These are phyloP conservation scores for Tubosaeta sp. DNA, from an alignment of 768 basidiomycete genomes.

Conservation along the genomic window DNA sequence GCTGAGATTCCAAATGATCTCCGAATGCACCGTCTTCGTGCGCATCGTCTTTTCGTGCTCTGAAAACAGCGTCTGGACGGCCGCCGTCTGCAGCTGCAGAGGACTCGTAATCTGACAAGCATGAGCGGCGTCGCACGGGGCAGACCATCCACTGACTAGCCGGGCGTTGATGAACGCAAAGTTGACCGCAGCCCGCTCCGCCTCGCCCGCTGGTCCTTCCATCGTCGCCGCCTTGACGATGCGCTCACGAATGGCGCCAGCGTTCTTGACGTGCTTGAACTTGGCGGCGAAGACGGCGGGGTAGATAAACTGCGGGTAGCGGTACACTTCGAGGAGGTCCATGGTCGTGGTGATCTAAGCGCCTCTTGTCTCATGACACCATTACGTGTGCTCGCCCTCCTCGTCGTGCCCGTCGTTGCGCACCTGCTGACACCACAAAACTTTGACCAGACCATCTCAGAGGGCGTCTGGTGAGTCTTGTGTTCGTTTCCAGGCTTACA, in stretches of 20 bases:
- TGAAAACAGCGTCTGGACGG: constrained; percentile 77
- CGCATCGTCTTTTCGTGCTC: constrained; percentile 54
- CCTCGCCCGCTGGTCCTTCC: constrained; percentile 55
- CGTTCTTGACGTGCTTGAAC: constrained; percentile 64
- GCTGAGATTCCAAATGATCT: constrained; percentile 83
- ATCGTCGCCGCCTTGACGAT: constrained; percentile 68
- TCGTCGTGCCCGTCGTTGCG: constrained; percentile 26
- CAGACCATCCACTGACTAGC: constrained; percentile 50
- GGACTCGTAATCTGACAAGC: constrained; percentile 70
- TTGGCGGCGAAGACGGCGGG: constrained; percentile 53
- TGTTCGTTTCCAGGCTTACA: no score
- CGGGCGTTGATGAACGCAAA: constrained; percentile 88
- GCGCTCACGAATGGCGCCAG: constrained; percentile 52
- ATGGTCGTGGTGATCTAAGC: constrained; percentile 4
- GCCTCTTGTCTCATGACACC: neutral
- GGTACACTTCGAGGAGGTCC: constrained; percentile 50
- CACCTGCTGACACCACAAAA: constrained; percentile 51
- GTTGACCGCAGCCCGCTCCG: constrained; percentile 73
- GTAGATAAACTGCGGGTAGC: constrained; percentile 48
- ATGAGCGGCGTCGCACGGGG: constrained; percentile 5
- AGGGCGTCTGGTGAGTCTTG: constrained; percentile 54
- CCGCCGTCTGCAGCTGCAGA: constrained; percentile 78
- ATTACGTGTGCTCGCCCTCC: constrained; percentile 20
- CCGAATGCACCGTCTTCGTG: constrained; percentile 88
- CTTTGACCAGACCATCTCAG: constrained; percentile 48